Evolutionary conservation across 352 stramenopile genomes (phyloP), one percentile per base, ranked within the genome.

Genomic region (Globisporangium canariense): DNA sequence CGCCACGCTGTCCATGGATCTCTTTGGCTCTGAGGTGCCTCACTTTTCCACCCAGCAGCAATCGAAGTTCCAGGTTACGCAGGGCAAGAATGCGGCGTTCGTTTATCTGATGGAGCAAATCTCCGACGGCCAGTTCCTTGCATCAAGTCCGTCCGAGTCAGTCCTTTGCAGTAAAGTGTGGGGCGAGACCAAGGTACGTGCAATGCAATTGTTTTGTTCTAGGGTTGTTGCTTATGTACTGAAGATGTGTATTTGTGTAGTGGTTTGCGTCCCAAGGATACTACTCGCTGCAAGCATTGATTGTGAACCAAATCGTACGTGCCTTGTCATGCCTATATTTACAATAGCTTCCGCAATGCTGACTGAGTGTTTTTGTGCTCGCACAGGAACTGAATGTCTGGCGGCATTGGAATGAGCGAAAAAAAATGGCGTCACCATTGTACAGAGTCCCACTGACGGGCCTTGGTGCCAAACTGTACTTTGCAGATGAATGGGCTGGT

Each of bases 251-350:
- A 25, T 40, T 41, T 10, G 1, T 49, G 11, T 52, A 91, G 84
- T 94, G 86, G 86, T 74, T 93, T 11, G 65, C 75, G 16, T 43
- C 66, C 14, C 73, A 75, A 65, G 79, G 81, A 4, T 94, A 89
- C 60, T 89, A 89, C 40, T 79, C 79, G 9, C 49, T 93, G 2
- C 71, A 87, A 45, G 79, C 82, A 10, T 67, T 92, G 4, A 68
- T 93, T 36, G 75, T 85, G 36, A 91, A 92, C 65, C 83, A 90
- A 53, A 88, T 93, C 68, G 85, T 93, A 66, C 41, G 81, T 83
- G 13, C 22, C 53, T 4, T 18, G 32, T 36, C 32, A 8, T 36
- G 32, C 32, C 7, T 36, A 16, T 45, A 0, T 46, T 22, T 16
- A 18, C 22, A 14, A 14, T 46, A 46, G 13, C 32, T 45, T 25